Percentiles rank a stretch among this genome's conserved stretches.
Conservation (phyloP, 495 filamentous ascomycete genomes). For the Bacidia gigantensis region DNA sequence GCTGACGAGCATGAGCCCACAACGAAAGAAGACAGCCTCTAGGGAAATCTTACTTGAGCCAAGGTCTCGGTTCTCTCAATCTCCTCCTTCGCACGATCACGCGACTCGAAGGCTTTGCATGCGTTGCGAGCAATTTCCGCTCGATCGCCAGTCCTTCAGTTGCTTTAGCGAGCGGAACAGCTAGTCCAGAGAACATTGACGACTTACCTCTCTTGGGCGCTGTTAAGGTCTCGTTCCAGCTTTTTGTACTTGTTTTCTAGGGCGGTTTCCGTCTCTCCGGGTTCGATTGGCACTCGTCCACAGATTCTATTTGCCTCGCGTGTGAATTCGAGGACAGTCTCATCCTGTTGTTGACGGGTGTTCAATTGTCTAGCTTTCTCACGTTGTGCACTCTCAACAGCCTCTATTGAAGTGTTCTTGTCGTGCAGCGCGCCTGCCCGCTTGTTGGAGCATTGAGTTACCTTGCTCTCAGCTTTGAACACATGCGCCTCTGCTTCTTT, state of each 20-base stretch:
- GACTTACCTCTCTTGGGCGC: slow-evolving; percentile 34
- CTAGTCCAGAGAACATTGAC: too few species aligned
- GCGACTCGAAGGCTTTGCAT: slow-evolving; percentile 28
- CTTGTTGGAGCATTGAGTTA: slow-evolving; percentile 32
- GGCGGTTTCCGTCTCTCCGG: slow-evolving; percentile 48
- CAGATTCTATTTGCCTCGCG: slow-evolving; percentile 43
- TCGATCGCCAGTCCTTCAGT: slow-evolving; percentile 54
- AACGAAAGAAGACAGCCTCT: not conserved
- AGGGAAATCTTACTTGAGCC: slow-evolving; percentile 29
- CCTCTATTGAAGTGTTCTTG: slow-evolving; percentile 51
- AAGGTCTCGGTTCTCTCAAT: slow-evolving; percentile 38
- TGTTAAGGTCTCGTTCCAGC: slow-evolving; percentile 41
- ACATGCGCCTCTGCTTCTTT: slow-evolving; percentile 29
- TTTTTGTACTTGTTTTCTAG: slow-evolving; percentile 51
- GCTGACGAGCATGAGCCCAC: slow-evolving; percentile 22
- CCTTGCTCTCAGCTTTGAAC: slow-evolving; percentile 45
- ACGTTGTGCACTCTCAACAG: slow-evolving; percentile 34
- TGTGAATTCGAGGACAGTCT: slow-evolving; percentile 39
- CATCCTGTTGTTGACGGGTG: slow-evolving; percentile 32
- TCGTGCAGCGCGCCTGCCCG: slow-evolving; percentile 42
- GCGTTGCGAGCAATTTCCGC: slow-evolving; percentile 47
- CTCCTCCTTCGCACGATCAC: slow-evolving; percentile 31
- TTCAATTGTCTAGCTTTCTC: slow-evolving; percentile 32
- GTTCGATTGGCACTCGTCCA: slow-evolving; percentile 48
- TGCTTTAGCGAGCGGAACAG: slow-evolving; percentile 15